phyloP scores from a whole-genome alignment of 148 eudicot genomes.

The Spergularia bocconei region DNA sequence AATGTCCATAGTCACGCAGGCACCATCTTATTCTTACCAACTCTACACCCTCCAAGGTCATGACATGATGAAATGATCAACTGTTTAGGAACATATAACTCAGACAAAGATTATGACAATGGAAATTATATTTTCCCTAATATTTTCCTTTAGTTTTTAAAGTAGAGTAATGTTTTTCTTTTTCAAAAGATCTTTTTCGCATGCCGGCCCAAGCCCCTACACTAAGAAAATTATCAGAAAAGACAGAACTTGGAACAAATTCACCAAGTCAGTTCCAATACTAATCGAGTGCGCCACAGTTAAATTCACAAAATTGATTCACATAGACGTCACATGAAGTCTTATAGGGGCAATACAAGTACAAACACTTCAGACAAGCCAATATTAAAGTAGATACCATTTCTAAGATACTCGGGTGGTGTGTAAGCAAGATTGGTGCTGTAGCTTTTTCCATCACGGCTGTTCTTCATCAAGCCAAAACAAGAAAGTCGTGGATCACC shows the following conservation, averaged over 20 bases:
- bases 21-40: neutral
- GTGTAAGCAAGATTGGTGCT: conserved; percentile 97
- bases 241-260: too few species aligned
- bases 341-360: neutral
- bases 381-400: conserved; percentile 42
- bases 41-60: neutral
- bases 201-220: neutral
- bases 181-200: neutral
- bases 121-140: too few species aligned
- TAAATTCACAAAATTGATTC: neutral
- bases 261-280: neutral
- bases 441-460: conserved; percentile 93
- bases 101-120: neutral
- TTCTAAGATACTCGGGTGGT: conserved; percentile 90
- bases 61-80: neutral
- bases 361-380: neutral
- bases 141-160: too few species aligned
- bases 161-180: too few species aligned
- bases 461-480: conserved; percentile 94
- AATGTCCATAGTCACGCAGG: neutral
- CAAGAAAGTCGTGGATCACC: conserved; percentile 97
- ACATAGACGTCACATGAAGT: neutral
- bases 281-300: neutral
- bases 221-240: too few species aligned
- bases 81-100: neutral